Evolutionary conservation across 2,329 filamentous ascomycete genomes (phyloP).

Genomic region (Sporothrix pseudoabietina): DNA sequence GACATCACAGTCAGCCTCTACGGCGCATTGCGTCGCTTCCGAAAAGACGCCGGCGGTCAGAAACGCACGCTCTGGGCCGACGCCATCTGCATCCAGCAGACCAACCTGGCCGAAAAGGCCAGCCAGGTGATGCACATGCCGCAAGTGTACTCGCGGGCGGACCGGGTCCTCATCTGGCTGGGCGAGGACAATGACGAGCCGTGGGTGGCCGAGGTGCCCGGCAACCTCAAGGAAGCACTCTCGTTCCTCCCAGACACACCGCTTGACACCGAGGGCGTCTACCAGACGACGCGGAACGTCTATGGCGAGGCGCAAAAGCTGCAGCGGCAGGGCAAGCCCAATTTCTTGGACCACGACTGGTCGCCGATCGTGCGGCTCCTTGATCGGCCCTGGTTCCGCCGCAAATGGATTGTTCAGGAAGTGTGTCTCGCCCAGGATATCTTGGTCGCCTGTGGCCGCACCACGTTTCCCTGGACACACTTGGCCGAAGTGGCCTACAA

Average conservation of each 20-base stretch:
- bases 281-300: slow-evolving; percentile 36
- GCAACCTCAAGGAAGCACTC: slow-evolving; percentile 28
- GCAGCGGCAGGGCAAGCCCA: slow-evolving; percentile 11
- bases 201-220: not conserved
- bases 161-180: slow-evolving; percentile 42
- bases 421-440: not conserved
- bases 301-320: not conserved
- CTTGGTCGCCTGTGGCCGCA: not conserved
- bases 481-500: slow-evolving; percentile 20
- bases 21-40: not conserved
- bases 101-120: slow-evolving; percentile 39
- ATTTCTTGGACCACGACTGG: slow-evolving; percentile 22
- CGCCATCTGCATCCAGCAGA: slow-evolving; percentile 33
- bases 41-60: not conserved
- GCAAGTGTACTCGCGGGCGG: slow-evolving; percentile 41
- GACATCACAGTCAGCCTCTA: slow-evolving; percentile 15
- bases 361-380: slow-evolving; percentile 4
- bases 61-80: slow-evolving; percentile 42
- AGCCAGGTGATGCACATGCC: slow-evolving; percentile 44
- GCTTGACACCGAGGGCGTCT: slow-evolving; percentile 40
- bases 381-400: slow-evolving; percentile 28
- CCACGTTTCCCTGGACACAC: slow-evolving; percentile 10
- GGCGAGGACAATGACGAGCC: slow-evolving; percentile 38
- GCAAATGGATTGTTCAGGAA: slow-evolving; percentile 29
- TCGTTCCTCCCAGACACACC: slow-evolving; percentile 34